Evolutionary conservation across 2,329 filamentous ascomycete genomes (phyloP).

Genomic region (Xylaria polymorpha): DNA sequence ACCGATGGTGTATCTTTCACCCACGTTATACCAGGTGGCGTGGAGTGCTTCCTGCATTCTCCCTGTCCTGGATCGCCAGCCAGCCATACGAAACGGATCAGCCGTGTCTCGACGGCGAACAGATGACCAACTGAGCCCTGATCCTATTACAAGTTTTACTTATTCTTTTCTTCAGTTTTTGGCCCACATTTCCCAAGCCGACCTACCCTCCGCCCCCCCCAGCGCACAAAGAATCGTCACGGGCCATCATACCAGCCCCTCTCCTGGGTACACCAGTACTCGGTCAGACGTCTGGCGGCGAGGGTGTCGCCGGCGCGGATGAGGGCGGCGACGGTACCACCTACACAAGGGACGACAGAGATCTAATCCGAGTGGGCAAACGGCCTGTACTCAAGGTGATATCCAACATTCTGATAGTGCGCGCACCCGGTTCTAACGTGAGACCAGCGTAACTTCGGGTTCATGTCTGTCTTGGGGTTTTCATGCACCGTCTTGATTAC

Average conservation of each 20-base stretch:
- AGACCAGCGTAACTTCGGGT: no score
- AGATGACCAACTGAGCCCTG: background rate
- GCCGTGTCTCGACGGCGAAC: background rate
- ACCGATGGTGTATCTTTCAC: background rate
- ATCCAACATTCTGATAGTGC: no score
- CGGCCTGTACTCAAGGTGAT: no score
- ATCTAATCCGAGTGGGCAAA: no score
- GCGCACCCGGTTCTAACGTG: no score
- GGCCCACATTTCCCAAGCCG: background rate
- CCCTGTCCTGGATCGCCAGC: background rate
- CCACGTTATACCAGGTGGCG: background rate
- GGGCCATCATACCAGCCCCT: constrained; percentile 62
- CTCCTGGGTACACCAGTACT: constrained; percentile 70
- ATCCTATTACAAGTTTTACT: background rate
- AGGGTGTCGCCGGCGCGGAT: constrained; percentile 74
- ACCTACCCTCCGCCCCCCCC: background rate
- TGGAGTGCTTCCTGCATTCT: background rate
- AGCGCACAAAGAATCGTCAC: constrained; percentile 34
- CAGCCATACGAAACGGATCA: no score
- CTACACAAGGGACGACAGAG: no score
- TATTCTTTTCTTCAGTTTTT: background rate
- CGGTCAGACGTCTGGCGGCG: constrained; percentile 75
- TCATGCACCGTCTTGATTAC: no score
- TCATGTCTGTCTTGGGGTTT: no score
- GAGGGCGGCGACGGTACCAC: constrained; percentile 76